Percentiles rank a stretch among this genome's conserved stretches.
Conservation (phyloP, 1,284 basidiomycete genomes). For the Hemileia vastatrix region DNA sequence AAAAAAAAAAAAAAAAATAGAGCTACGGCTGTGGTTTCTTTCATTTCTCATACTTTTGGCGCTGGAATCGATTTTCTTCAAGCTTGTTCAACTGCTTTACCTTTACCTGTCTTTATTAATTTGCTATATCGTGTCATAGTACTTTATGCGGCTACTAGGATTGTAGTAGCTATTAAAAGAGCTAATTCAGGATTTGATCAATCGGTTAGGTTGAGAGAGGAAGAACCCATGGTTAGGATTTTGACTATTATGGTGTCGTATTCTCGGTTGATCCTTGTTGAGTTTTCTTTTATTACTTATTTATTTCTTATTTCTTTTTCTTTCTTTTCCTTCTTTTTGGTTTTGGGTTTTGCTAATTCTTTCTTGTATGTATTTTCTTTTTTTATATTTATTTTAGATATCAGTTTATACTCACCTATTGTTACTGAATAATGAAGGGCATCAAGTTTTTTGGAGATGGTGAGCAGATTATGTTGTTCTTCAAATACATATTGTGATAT, state of each 20-base stretch:
- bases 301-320: background rate
- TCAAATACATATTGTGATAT: background rate
- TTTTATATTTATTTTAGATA: constrained; percentile 4
- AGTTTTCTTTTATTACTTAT: background rate
- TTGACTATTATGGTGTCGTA: constrained; percentile 36
- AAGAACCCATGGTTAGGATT: constrained; percentile 20
- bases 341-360: constrained; percentile 18
- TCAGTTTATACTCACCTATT: constrained; percentile 23
- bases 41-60: constrained; percentile 23
- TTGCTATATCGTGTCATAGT: constrained; percentile 71
- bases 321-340: constrained; percentile 1
- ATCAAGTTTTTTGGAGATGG: constrained; percentile 25
- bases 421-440: constrained; percentile 18
- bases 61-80: constrained; percentile 22
- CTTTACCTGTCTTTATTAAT: constrained; percentile 71
- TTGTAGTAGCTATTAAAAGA: constrained; percentile 70
- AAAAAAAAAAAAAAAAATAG: background rate
- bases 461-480: background rate
- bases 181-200: constrained; percentile 65
- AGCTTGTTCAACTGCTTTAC: constrained; percentile 51
- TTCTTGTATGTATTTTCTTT: too few relatives aligned
- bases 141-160: constrained; percentile 72
- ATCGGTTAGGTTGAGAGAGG: constrained; percentile 29
- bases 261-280: constrained; percentile 14
- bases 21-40: constrained; percentile 14